phyloP scores from a whole-genome alignment of 768 basidiomycete species.

The Pleurotus djamor region DNA sequence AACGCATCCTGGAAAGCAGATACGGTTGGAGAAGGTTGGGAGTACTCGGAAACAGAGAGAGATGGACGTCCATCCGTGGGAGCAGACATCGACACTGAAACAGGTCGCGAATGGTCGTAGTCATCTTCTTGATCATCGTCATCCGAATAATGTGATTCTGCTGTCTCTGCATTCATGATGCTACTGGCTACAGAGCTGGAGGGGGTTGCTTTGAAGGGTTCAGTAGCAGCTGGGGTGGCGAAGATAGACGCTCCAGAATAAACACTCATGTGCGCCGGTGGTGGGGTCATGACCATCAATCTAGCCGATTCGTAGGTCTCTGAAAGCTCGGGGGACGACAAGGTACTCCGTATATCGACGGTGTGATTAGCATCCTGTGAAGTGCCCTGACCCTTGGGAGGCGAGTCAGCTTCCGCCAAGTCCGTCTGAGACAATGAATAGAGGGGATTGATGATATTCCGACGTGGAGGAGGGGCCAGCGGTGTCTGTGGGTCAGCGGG shows the following conservation, averaged over 20 bases:
- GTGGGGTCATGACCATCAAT: slow-evolving; percentile 37
- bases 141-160: slow-evolving; percentile 27
- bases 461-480: slow-evolving; percentile 65
- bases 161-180: slow-evolving; percentile 14
- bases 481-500: slow-evolving; percentile 59
- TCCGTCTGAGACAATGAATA: slow-evolving; percentile 62
- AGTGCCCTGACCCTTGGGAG: not conserved
- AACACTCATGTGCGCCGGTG: slow-evolving; percentile 29
- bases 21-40: slow-evolving; percentile 69
- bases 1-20: slow-evolving; percentile 78
- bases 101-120: slow-evolving; percentile 26
- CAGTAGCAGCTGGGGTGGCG: slow-evolving; percentile 13
- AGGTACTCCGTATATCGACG: slow-evolving; percentile 38
- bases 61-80: slow-evolving; percentile 48
- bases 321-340: slow-evolving; percentile 53
- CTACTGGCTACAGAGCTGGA: not conserved
- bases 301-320: slow-evolving; percentile 36
- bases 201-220: slow-evolving; percentile 13
- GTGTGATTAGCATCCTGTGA: slow-evolving; percentile 13
- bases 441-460: slow-evolving; percentile 41
- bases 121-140: slow-evolving; percentile 37
- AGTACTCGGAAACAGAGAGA: slow-evolving; percentile 66
- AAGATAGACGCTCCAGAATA: slow-evolving; percentile 25
- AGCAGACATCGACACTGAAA: slow-evolving; percentile 52
- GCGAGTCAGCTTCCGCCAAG: slow-evolving; percentile 20